Percentiles rank a stretch among this genome's conserved stretches.
Conservation (phyloP, 345 rosid genomes). For the Aegle marmelos region DNA sequence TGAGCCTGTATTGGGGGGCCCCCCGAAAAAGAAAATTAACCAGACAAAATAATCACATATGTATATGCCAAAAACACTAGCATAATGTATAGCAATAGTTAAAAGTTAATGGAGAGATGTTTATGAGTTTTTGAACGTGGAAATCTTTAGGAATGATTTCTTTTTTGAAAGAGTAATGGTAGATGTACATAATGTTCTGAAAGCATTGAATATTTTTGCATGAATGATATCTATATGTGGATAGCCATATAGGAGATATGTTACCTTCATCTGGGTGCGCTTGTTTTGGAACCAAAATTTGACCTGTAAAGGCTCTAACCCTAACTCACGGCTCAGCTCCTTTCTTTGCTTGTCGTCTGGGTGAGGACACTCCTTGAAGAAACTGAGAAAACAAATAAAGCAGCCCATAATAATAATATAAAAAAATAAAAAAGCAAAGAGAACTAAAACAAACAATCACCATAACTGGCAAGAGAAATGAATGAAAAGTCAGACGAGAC, state of each 20-base stretch:
- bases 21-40: too few relatives aligned
- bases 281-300: constrained; percentile 99
- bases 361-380: constrained; percentile 92
- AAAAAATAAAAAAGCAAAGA: too few relatives aligned
- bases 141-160: background rate
- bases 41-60: too few relatives aligned
- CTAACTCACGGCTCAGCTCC: constrained; percentile 72
- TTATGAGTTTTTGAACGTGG: background rate
- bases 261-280: constrained; percentile 97
- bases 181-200: background rate
- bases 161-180: background rate
- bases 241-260: background rate
- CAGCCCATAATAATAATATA: too few relatives aligned
- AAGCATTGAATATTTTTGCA: background rate
- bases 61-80: background rate
- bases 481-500: background rate
- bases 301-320: constrained; percentile 79
- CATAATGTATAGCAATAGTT: background rate
- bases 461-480: background rate
- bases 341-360: constrained; percentile 98
- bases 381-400: constrained; percentile 33
- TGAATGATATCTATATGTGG: too few relatives aligned
- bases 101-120: background rate
- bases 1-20: constrained; percentile 53
- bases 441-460: background rate